Conservation (phyloP, 345 rosid species). For the Hirschfeldia incana region DNA sequence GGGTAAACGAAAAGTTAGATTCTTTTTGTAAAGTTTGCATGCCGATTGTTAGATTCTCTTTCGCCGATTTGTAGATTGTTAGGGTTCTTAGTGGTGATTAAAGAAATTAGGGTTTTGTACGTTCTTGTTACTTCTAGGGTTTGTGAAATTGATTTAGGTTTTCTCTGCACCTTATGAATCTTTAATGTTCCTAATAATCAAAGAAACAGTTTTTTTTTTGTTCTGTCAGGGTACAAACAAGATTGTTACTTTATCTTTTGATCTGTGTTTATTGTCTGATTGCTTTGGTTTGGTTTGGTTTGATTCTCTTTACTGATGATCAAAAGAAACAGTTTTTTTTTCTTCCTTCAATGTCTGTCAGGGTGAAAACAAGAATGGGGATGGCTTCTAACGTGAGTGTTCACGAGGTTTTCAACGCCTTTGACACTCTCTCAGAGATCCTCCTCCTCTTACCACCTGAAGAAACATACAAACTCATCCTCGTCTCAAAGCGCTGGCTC, state of each 20-base stretch:
- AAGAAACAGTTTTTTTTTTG: no score
- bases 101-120: no score
- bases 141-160: neutral
- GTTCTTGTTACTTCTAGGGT: neutral
- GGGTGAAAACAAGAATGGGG: slow-evolving; percentile 18
- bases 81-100: no score
- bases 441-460: slow-evolving; percentile 57
- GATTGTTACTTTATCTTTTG: no score
- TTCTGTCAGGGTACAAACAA: no score
- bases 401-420: slow-evolving; percentile 46
- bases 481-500: slow-evolving; percentile 67
- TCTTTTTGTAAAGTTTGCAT: neutral
- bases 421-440: slow-evolving; percentile 54
- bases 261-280: neutral
- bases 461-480: slow-evolving; percentile 40
- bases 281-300: neutral
- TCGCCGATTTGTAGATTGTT: neutral
- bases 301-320: slow-evolving; percentile 15
- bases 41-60: slow-evolving; percentile 1
- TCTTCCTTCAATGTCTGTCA: slow-evolving; percentile 16
- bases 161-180: neutral
- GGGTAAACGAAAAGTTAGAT: neutral
- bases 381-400: slow-evolving; percentile 24
- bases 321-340: slow-evolving; percentile 19
- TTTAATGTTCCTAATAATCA: no score